These are phyloP conservation scores for Acanthamoeba royreba DNA, from an alignment of 208 protist species.

Conservation along the genomic window DNA sequence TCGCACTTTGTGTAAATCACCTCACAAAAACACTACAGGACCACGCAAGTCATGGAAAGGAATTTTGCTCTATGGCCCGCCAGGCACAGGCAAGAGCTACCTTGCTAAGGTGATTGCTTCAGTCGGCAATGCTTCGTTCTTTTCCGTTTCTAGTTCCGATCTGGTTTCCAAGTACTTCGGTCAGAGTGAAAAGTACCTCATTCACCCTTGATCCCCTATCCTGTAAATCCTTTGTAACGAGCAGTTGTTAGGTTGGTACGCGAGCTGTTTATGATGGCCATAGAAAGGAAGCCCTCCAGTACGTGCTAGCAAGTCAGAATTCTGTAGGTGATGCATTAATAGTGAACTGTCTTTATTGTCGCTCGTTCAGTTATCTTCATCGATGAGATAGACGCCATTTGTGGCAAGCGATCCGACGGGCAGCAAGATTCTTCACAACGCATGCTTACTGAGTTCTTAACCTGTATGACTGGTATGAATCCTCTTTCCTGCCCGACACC, in stretches of 20 bases:
- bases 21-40: too few species aligned
- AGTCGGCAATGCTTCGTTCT: slow-evolving; percentile 94
- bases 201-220: background rate
- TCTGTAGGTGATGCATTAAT: background rate
- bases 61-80: slow-evolving; percentile 92
- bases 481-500: background rate
- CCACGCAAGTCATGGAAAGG: slow-evolving; percentile 88
- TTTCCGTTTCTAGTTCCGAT: slow-evolving; percentile 94
- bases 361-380: slow-evolving; percentile 97
- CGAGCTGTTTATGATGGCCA: slow-evolving; percentile 95
- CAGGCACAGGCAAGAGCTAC: slow-evolving; percentile 91
- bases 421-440: slow-evolving; percentile 92
- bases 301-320: background rate
- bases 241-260: slow-evolving; percentile 80
- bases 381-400: slow-evolving; percentile 99
- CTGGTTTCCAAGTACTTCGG: slow-evolving; percentile 98
- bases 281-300: slow-evolving; percentile 79
- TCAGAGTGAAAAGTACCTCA: slow-evolving; percentile 90
- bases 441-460: slow-evolving; percentile 98
- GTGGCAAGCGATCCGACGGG: slow-evolving; percentile 84
- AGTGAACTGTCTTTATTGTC: background rate
- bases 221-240: background rate
- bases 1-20: too few species aligned
- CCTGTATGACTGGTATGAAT: slow-evolving; percentile 88
- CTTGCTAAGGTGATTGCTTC: slow-evolving; percentile 88